phyloP scores from a whole-genome alignment of 202 grass and related monocot species.

The Carex arenaria region DNA sequence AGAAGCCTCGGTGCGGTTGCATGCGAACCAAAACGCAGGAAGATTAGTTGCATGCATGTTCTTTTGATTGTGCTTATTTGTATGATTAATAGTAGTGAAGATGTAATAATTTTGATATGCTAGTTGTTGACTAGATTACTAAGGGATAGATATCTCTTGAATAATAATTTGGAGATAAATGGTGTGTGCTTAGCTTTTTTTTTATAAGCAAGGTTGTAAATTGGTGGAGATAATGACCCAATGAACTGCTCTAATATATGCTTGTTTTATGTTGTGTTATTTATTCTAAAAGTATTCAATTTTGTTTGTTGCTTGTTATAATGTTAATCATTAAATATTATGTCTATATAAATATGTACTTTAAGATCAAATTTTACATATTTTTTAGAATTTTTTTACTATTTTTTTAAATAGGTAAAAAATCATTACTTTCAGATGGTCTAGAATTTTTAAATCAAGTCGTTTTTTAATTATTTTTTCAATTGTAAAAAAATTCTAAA shows the following conservation, averaged over 20 bases:
- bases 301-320: not conserved
- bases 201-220: conserved; percentile 6
- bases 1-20: conserved; percentile 55
- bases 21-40: conserved; percentile 61
- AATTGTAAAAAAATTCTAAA: no score
- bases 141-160: conserved; percentile 6
- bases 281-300: not conserved
- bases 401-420: no score
- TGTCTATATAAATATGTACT: no score
- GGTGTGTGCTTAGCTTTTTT: not conserved
- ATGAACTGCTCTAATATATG: conserved; percentile 20
- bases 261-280: not conserved
- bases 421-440: no score
- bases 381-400: no score
- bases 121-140: conserved; percentile 26
- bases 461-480: no score
- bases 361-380: no score
- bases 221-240: conserved; percentile 10
- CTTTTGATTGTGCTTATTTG: not conserved
- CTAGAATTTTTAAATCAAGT: no score
- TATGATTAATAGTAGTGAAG: not conserved
- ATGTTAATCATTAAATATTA: not conserved
- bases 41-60: conserved; percentile 16
- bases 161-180: not conserved
- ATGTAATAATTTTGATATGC: conserved; percentile 22